Base-by-base conservation (phyloP, 441 rosid species). In the Sinapis alba region DNA sequence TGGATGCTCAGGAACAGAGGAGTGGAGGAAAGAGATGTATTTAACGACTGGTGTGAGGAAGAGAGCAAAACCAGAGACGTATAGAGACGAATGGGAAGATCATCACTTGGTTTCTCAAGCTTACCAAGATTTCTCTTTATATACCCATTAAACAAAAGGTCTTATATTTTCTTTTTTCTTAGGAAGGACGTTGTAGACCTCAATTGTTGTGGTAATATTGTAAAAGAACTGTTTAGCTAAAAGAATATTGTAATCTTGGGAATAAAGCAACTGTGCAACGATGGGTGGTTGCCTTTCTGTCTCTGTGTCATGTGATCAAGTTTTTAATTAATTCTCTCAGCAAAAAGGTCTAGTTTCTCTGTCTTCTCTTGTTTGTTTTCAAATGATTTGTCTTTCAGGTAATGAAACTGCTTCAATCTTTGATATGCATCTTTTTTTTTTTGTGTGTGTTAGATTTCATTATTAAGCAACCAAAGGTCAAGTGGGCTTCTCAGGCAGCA, bases 61-160 rank as follows among this genome's bases (percentile, higher is more conserved):
- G 79, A 58, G 0, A 1, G 13, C 2, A 15, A 65, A 59, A 10
- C 90, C 90, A 6, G 89, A 88, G 60, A 76, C 84, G 20, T 85
- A 84, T 60, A 89, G 94, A 1, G 96, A 91, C 50, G 87, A 90
- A 74, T 87, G 91, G 93, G 93, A 84, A 2, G 98, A 89, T 71
- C 64, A 85, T 16, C 69, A 81, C 68, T 72, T 87, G 72, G 68
- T 88, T 64, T 53, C 71, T 65, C 69, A 65, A 45, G 69, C 58
- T 26, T 65, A 47, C 19, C 57, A 65, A 65, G 69, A 45, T 26
- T 65, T 65, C 57, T 45, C 58, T 65, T 26, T 65, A 15, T 65
- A 65, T 43, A 15, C 34, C 0, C n/a, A 30, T 30, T 30, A 16
- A 45, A 16, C 65, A 16, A 30, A 60, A 60, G 21, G 13, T 3